Evolutionary conservation across 176 grass and related monocot species (phyloP).

Genomic region (Melocanna baccifera): DNA sequence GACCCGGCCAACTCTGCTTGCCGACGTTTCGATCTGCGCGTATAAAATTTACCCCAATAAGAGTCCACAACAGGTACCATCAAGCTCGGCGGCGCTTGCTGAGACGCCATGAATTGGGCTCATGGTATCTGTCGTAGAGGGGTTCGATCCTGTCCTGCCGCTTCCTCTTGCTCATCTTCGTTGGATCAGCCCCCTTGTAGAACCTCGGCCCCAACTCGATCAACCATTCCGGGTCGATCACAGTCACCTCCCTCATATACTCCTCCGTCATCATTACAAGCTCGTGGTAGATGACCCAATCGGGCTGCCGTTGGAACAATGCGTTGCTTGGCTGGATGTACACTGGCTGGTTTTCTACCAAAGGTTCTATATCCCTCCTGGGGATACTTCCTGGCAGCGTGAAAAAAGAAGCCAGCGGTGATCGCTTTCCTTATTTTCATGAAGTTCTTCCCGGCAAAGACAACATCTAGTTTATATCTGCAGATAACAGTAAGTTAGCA

Average conservation of each 20-base stretch:
- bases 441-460: slow-evolving; percentile 85
- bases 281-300: slow-evolving; percentile 92
- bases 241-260: slow-evolving; percentile 81
- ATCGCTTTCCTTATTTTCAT: slow-evolving; percentile 91
- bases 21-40: too few species aligned
- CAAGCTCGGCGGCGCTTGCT: slow-evolving; percentile 88
- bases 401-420: slow-evolving; percentile 92
- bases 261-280: slow-evolving; percentile 92
- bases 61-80: slow-evolving; percentile 24
- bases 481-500: slow-evolving; percentile 7
- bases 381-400: slow-evolving; percentile 74
- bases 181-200: slow-evolving; percentile 70
- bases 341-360: slow-evolving; percentile 87
- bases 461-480: slow-evolving; percentile 90
- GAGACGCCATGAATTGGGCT: slow-evolving; percentile 93
- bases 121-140: slow-evolving; percentile 82
- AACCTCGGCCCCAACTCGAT: slow-evolving; percentile 80
- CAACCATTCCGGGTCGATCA: slow-evolving; percentile 85
- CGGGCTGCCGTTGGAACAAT: slow-evolving; percentile 86
- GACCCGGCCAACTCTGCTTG: too few species aligned
- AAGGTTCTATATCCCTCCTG: slow-evolving; percentile 90
- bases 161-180: slow-evolving; percentile 92
- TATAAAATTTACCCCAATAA: too few species aligned
- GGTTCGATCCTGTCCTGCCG: slow-evolving; percentile 88
- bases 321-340: slow-evolving; percentile 89